A percentile compares a stretch with the other conserved stretches of the same genome.
Evolutionary conservation across 2,329 filamentous ascomycete species (phyloP).

Genomic region (Aspergillus ochraceoroseus): DNA sequence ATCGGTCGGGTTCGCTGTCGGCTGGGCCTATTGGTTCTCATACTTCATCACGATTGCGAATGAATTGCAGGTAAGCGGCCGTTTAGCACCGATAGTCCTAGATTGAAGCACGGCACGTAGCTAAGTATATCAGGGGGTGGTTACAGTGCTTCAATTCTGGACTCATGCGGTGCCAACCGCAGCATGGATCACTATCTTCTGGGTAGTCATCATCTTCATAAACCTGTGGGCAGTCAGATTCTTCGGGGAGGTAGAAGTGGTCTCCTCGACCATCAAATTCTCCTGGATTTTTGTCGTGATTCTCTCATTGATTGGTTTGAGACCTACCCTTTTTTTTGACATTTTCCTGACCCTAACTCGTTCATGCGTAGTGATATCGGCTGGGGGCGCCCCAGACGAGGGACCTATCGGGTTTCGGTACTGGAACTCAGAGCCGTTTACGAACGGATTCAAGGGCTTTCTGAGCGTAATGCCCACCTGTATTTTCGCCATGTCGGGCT

Average conservation of each 20-base stretch:
- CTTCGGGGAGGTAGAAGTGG: constrained; percentile 47
- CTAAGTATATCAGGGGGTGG: constrained; percentile 33
- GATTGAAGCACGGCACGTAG: no score
- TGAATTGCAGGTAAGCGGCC: constrained; percentile 34
- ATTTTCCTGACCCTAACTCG: no score
- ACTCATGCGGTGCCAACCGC: constrained; percentile 41
- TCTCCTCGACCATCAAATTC: constrained; percentile 44
- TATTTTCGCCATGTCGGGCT: constrained; percentile 41
- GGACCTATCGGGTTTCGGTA: constrained; percentile 44
- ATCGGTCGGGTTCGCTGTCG: constrained; percentile 44
- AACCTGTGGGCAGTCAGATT: constrained; percentile 44
- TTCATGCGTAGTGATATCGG: constrained; percentile 38
- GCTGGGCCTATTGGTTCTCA: constrained; percentile 47
- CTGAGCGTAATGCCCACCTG: constrained; percentile 36
- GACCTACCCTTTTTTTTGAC: no score
- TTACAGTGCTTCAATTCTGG: constrained; percentile 46
- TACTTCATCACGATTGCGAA: constrained; percentile 45
- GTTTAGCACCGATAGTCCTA: no score
- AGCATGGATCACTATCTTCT: constrained; percentile 44
- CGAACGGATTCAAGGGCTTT: constrained; percentile 45
- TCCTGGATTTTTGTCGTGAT: constrained; percentile 48
- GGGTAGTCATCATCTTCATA: constrained; percentile 41
- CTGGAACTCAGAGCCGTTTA: constrained; percentile 43
- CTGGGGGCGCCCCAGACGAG: constrained; percentile 41
- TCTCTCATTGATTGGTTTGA: constrained; percentile 36